phyloP scores from a whole-genome alignment of 768 basidiomycete genomes.

The Nidularia pulvinata region DNA sequence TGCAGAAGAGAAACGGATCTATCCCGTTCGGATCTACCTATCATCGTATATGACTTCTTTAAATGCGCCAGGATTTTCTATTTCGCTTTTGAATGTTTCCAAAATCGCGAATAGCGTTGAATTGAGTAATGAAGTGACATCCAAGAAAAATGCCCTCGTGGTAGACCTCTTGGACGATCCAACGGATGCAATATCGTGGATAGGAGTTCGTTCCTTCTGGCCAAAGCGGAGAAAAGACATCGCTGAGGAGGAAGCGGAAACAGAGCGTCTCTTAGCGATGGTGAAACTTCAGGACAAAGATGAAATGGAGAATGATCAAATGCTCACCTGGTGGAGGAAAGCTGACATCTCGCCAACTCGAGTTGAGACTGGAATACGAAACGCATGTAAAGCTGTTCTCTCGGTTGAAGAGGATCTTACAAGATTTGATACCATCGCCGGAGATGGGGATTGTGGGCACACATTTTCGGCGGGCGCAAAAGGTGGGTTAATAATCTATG shows the following conservation, averaged over 20 bases:
- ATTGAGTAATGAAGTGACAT: slow-evolving; percentile 3
- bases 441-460: slow-evolving; percentile 65
- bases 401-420: slow-evolving; percentile 51
- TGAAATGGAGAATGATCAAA: neutral
- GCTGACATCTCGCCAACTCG: neutral
- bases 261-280: slow-evolving; percentile 13
- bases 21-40: slow-evolving; percentile 39
- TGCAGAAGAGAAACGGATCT: slow-evolving; percentile 23
- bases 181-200: slow-evolving; percentile 35
- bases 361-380: slow-evolving; percentile 20
- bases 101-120: too few relatives aligned
- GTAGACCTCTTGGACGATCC: slow-evolving; percentile 37
- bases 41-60: slow-evolving; percentile 59
- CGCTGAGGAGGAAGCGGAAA: neutral
- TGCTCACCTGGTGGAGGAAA: neutral
- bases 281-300: slow-evolving; percentile 2
- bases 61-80: slow-evolving; percentile 59
- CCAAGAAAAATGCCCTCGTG: slow-evolving; percentile 10
- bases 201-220: neutral
- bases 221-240: neutral
- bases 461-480: slow-evolving; percentile 52
- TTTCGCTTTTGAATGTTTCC: slow-evolving; percentile 49
- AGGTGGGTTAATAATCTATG: slow-evolving; percentile 12
- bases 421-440: slow-evolving; percentile 56
- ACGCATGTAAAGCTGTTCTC: slow-evolving; percentile 41